Evolutionary conservation across 108 stramenopile species (phyloP).

Genomic region (Nitzschia palea): DNA sequence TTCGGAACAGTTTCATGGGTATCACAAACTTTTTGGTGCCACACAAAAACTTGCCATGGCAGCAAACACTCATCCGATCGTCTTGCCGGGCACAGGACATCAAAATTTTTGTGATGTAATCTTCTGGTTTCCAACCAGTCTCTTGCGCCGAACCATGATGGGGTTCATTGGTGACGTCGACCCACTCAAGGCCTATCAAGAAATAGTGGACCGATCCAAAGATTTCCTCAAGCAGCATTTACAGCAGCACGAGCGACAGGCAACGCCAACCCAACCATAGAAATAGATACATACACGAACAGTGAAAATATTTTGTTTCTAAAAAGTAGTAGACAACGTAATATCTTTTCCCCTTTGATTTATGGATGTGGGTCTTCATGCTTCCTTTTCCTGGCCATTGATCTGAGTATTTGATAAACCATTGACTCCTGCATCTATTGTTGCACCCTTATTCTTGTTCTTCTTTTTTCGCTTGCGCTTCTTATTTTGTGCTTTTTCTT

Average conservation of each 20-base stretch:
- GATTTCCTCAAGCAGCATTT: slow-evolving; percentile 2
- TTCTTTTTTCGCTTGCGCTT: background rate
- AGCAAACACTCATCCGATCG: slow-evolving; percentile 7
- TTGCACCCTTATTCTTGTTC: background rate
- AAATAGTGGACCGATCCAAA: slow-evolving; percentile 3
- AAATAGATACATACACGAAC: too few species aligned
- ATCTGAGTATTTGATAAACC: too few species aligned
- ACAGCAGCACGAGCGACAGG: background rate
- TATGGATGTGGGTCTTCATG: too few species aligned
- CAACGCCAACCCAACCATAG: too few species aligned
- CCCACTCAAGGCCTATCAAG: slow-evolving; percentile 5
- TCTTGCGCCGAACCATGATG: slow-evolving; percentile 8
- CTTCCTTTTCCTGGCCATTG: too few species aligned
- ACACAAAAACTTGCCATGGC: slow-evolving; percentile 30
- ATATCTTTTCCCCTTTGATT: too few species aligned
- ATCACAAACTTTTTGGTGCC: slow-evolving; percentile 34
- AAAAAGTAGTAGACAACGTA: too few species aligned
- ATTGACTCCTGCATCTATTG: too few species aligned
- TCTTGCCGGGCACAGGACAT: slow-evolving; percentile 47
- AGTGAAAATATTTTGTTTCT: too few species aligned
- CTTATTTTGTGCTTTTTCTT: background rate
- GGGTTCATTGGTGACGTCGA: slow-evolving; percentile 17
- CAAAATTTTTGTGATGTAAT: slow-evolving; percentile 59
- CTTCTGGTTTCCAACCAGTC: slow-evolving; percentile 44
- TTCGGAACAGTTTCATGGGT: slow-evolving; percentile 44